Evolutionary conservation across 768 basidiomycete genomes (phyloP).

Genomic region (Boletus reticuloceps): DNA sequence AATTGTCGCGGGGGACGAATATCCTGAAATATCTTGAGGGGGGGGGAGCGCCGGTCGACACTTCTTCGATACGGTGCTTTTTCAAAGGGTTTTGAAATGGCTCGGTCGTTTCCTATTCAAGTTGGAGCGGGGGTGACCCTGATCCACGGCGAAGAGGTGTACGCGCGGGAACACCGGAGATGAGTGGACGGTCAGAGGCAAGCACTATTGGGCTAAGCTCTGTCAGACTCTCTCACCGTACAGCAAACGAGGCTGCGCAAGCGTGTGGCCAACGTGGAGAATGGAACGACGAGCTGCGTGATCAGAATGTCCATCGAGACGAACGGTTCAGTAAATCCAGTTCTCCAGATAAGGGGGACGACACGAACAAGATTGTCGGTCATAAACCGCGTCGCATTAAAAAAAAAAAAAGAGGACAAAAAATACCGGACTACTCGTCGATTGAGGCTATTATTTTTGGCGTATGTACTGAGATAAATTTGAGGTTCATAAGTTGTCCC

Average conservation of each 20-base stretch:
- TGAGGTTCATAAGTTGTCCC: slow-evolving; percentile 14
- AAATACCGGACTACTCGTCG: slow-evolving; percentile 12
- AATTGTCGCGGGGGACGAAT: slow-evolving; percentile 10
- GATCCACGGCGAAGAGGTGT: slow-evolving; percentile 28
- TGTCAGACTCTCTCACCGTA: slow-evolving; percentile 2
- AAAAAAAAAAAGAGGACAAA: slow-evolving; percentile 13
- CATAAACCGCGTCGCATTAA: neutral
- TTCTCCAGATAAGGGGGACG: neutral
- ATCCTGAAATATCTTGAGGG: slow-evolving; percentile 29
- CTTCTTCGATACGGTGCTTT: slow-evolving; percentile 33
- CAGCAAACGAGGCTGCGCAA: slow-evolving; percentile 4
- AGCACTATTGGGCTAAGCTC: neutral
- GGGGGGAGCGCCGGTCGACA: neutral
- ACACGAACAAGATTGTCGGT: neutral
- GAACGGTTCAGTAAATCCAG: neutral
- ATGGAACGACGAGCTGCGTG: slow-evolving; percentile 1
- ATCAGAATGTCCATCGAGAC: neutral
- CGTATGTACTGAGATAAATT: slow-evolving; percentile 22
- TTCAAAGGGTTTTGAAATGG: slow-evolving; percentile 21
- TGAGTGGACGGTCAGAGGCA: slow-evolving; percentile 7
- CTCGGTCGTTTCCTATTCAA: slow-evolving; percentile 10
- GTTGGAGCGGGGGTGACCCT: slow-evolving; percentile 23
- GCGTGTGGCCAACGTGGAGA: slow-evolving; percentile 6
- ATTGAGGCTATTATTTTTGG: slow-evolving; percentile 32
- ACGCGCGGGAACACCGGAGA: slow-evolving; percentile 28